These are phyloP conservation scores for Reutealis trisperma DNA, from an alignment of 345 rosid genomes.

Conservation along the genomic window DNA sequence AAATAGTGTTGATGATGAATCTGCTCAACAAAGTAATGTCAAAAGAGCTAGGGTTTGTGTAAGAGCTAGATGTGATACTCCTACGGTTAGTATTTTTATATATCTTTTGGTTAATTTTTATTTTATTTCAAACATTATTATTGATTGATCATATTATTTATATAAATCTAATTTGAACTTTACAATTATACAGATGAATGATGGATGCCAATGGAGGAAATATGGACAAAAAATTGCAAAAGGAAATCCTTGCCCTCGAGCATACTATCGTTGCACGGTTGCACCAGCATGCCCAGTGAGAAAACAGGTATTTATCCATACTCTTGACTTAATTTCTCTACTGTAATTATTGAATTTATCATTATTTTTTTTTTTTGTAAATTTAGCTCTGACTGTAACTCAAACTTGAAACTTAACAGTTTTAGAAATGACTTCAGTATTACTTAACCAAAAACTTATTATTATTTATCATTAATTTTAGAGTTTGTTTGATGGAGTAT, in stretches of 20 bases:
- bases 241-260: slow-evolving; percentile 93
- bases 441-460: no score
- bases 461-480: no score
- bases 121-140: not conserved
- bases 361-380: no score
- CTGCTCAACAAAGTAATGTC: slow-evolving; percentile 48
- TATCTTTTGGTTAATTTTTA: not conserved
- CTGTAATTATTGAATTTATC: no score
- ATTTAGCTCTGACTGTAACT: no score
- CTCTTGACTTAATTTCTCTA: no score
- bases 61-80: slow-evolving; percentile 81
- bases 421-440: no score
- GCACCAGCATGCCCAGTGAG: slow-evolving; percentile 83
- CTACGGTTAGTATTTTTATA: slow-evolving; percentile 50
- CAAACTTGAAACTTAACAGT: no score
- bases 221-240: slow-evolving; percentile 88
- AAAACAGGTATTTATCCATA: slow-evolving; percentile 58
- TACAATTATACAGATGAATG: slow-evolving; percentile 59
- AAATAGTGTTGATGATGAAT: slow-evolving; percentile 47
- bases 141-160: not conserved
- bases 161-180: not conserved
- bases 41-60: slow-evolving; percentile 94
- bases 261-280: slow-evolving; percentile 86
- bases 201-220: slow-evolving; percentile 98
- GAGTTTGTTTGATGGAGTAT: no score